Conservation (phyloP, 2,329 filamentous ascomycete species). For the Verticillium longisporum region DNA sequence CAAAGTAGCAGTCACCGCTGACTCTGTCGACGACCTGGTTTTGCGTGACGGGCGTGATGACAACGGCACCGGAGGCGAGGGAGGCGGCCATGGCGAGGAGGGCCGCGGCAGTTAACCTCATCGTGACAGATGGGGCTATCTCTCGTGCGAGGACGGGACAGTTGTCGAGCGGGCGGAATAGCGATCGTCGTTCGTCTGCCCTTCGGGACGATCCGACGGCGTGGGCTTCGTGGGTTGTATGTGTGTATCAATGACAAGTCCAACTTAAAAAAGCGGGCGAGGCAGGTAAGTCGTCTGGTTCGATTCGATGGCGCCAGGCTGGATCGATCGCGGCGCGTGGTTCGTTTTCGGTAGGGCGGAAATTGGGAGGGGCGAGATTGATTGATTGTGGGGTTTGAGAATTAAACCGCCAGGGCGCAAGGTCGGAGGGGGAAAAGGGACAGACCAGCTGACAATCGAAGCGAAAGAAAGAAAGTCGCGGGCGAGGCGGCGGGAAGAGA, state of each 20-base stretch:
- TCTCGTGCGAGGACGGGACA: slow-evolving; percentile 10
- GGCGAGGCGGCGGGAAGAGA: not conserved
- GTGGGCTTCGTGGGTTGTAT: not conserved
- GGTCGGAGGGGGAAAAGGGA: not conserved
- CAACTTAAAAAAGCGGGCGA: not conserved
- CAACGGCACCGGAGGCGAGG: slow-evolving; percentile 43
- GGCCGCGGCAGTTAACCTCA: slow-evolving; percentile 11
- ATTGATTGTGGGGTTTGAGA: not conserved
- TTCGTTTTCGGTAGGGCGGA: not conserved
- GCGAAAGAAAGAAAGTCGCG: not conserved
- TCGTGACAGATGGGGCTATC: slow-evolving; percentile 29
- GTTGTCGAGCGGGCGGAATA: not conserved
- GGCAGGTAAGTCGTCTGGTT: not conserved
- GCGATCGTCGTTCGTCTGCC: not conserved
- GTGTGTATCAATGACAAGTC: not conserved
- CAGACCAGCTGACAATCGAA: not conserved
- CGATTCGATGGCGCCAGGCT: not conserved
- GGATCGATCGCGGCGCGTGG: not conserved
- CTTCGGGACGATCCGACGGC: not conserved
- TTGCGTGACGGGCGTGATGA: slow-evolving; percentile 44
- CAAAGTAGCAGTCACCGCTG: slow-evolving; percentile 47
- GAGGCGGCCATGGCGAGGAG: slow-evolving; percentile 24
- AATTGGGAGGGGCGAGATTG: not conserved
- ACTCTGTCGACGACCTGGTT: slow-evolving; percentile 41
- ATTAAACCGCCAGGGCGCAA: not conserved